Percentiles rank a stretch among this genome's conserved stretches.
These are phyloP conservation scores for Calocybe gambosa DNA, from an alignment of 1,284 basidiomycete species.

Conservation along the genomic window DNA sequence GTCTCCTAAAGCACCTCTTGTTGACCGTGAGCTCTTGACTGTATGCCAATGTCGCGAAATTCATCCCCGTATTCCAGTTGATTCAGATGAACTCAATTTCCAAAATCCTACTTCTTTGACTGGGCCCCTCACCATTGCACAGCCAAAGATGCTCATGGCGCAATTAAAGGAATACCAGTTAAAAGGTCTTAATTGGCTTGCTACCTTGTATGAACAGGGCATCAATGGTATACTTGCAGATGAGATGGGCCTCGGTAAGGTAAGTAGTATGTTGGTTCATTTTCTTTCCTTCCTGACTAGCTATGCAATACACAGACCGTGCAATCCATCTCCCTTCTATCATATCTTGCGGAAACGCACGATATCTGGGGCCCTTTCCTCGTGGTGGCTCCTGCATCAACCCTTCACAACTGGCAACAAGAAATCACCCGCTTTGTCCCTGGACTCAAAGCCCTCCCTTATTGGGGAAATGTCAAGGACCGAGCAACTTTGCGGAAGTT, in stretches of 20 bases:
- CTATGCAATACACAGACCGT: conserved; percentile 64
- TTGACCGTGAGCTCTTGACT: conserved; percentile 54
- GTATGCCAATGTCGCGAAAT: not conserved
- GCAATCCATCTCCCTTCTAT: conserved; percentile 95
- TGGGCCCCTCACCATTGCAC: conserved; percentile 80
- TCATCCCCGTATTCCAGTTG: conserved; percentile 46
- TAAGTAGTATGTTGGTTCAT: conserved; percentile 23
- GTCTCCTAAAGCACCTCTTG: conserved; percentile 31
- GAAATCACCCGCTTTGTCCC: conserved; percentile 97
- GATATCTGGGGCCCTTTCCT: conserved; percentile 99
- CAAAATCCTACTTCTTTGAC: conserved; percentile 96
- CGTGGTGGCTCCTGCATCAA: conserved; percentile 98
- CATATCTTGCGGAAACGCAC: conserved; percentile 95
- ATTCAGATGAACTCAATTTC: conserved; percentile 98
- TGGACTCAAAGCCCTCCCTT: conserved; percentile 89
- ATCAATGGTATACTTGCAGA: conserved; percentile 98
- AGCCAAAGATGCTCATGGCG: conserved; percentile 96
- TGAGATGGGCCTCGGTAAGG: conserved; percentile 98
- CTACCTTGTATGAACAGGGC: conserved; percentile 96
- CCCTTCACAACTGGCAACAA: conserved; percentile 99
- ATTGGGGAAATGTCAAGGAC: conserved; percentile 99
- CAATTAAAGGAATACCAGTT: conserved; percentile 98
- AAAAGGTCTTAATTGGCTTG: conserved; percentile 98
- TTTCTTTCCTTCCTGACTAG: not conserved
- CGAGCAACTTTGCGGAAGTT: conserved; percentile 92